Conservation (phyloP, 31 red algal genomes). For the Odonthalia washingtoniensis region DNA sequence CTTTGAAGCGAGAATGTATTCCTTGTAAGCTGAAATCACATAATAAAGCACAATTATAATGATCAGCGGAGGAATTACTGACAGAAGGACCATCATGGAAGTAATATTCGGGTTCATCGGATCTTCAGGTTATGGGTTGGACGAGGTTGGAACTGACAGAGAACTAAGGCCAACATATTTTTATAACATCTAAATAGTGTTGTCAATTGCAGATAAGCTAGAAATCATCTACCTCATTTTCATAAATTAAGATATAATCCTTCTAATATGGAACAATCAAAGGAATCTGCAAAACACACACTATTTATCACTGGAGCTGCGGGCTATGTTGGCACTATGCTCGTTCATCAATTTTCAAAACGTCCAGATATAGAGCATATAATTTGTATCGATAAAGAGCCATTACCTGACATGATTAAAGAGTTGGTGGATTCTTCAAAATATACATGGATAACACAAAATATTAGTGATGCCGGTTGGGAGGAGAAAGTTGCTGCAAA, state of each 20-base stretch:
- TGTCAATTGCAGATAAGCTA: not conserved
- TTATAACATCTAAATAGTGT: not conserved
- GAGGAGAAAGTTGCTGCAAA: not conserved
- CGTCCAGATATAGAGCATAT: not conserved
- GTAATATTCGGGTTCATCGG: too few species aligned
- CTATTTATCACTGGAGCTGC: not conserved
- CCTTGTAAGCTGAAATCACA: too few species aligned
- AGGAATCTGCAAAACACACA: not conserved
- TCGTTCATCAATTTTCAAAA: not conserved
- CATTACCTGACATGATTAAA: not conserved
- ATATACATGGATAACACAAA: not conserved
- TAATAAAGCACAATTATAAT: too few species aligned
- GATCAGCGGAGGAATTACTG: too few species aligned
- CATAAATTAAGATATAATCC: not conserved
- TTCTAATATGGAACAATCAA: not conserved
- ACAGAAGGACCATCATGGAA: too few species aligned
- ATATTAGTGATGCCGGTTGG: not conserved
- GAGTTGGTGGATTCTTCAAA: not conserved
- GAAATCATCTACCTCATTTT: too few species aligned
- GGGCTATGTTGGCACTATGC: not conserved
- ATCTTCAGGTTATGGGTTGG: too few species aligned
- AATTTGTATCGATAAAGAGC: not conserved
- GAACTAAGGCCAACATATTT: not conserved
- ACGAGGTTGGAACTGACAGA: not conserved
- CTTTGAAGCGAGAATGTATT: too few species aligned